A percentile compares a stretch with the other conserved stretches of the same genome.
These are phyloP conservation scores for Citrus maxima DNA, from an alignment of 345 rosid genomes.

Conservation along the genomic window DNA sequence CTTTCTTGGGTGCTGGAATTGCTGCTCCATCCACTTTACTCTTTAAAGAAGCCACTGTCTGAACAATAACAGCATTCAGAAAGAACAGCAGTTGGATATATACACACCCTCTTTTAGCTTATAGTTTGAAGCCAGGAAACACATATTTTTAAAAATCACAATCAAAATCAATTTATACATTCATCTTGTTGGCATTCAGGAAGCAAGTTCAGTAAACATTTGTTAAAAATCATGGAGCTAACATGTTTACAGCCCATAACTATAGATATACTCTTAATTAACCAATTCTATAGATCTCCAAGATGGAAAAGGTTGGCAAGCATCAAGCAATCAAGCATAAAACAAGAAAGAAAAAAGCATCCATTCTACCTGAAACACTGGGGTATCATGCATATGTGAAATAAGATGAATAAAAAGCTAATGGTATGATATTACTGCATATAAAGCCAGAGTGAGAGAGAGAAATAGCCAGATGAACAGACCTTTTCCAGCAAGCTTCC, in stretches of 20 bases:
- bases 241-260: neutral
- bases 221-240: neutral
- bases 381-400: too few relatives aligned
- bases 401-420: too few relatives aligned
- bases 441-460: neutral
- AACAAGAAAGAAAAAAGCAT: too few relatives aligned
- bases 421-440: too few relatives aligned
- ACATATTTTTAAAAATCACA: neutral
- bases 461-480: neutral
- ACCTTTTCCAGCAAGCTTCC: slow-evolving; percentile 89
- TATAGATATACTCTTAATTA: neutral
- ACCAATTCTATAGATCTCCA: too few relatives aligned
- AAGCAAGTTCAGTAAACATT: neutral
- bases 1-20: slow-evolving; percentile 87
- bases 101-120: neutral
- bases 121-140: neutral
- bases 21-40: slow-evolving; percentile 64
- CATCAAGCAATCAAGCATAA: too few relatives aligned
- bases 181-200: neutral
- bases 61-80: slow-evolving; percentile 15
- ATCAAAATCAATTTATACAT: neutral
- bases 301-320: too few relatives aligned
- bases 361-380: too few relatives aligned
- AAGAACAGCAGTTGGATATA: neutral
- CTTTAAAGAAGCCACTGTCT: slow-evolving; percentile 86